Evolutionary conservation across 208 protist genomes (phyloP).

Genomic region (Endotrypanum monterogeii): DNA sequence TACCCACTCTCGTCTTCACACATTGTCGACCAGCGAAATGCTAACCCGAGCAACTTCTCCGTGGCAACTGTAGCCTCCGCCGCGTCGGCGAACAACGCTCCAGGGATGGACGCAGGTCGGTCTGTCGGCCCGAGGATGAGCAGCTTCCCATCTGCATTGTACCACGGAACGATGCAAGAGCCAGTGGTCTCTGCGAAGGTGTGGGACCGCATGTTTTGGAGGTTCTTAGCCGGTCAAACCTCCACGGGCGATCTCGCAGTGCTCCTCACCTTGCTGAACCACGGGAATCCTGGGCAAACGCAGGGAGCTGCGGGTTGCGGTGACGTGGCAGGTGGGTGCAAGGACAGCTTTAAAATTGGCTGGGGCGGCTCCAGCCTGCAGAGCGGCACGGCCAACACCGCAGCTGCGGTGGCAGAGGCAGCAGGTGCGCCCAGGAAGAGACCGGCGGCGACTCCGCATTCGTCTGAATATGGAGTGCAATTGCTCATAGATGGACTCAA

Average conservation of each 20-base stretch:
- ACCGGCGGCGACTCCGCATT: not conserved
- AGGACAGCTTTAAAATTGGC: not conserved
- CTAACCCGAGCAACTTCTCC: constrained; percentile 8
- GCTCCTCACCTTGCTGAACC: constrained; percentile 28
- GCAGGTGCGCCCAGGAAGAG: constrained; percentile 8
- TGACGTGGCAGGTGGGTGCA: not conserved
- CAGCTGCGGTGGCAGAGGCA: not conserved
- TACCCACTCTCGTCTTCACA: constrained; percentile 1
- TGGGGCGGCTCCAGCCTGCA: not conserved
- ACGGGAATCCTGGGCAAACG: constrained; percentile 10
- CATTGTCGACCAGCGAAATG: not conserved
- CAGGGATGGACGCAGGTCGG: constrained; percentile 9
- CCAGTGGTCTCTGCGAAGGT: constrained; percentile 33
- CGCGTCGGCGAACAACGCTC: constrained; percentile 4
- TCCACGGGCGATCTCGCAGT: constrained; percentile 37
- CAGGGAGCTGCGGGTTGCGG: not conserved
- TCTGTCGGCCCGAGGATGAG: not conserved
- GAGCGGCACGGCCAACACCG: not conserved
- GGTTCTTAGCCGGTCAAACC: constrained; percentile 39
- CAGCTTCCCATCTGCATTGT: not conserved
- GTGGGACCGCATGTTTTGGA: constrained; percentile 50
- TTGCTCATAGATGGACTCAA: constrained; percentile 29
- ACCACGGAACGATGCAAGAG: constrained; percentile 13
- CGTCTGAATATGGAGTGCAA: constrained; percentile 20
- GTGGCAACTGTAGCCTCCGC: not conserved